A percentile compares a stretch with the other conserved stretches of the same genome.
Evolutionary conservation across 257 asterid species (phyloP).

Genomic region (Vinca minor): DNA sequence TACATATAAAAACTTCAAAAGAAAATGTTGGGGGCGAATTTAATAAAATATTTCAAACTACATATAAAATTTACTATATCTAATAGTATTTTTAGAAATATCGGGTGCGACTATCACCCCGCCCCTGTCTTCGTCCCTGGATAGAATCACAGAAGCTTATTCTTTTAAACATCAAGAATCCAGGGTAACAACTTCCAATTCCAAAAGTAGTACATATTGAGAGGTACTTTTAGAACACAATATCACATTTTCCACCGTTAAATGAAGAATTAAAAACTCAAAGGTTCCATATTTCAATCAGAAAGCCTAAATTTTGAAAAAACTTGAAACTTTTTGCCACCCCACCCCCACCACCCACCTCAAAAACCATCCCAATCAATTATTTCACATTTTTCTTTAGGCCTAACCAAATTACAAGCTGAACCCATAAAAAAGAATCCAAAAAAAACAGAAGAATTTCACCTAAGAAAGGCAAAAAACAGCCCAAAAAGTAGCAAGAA

Average conservation of each 20-base stretch:
- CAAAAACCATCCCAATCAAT: conserved; percentile 1
- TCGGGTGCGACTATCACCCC: too few species aligned
- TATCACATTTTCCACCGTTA: neutral
- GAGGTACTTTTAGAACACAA: conserved; percentile 12
- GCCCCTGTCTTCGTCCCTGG: too few species aligned
- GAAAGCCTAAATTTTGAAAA: conserved; percentile 3
- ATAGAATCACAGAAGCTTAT: conserved; percentile 4
- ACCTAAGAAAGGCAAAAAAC: neutral
- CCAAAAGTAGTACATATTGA: conserved; percentile 7
- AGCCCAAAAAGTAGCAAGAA: conserved; percentile 2
- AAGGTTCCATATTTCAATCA: neutral
- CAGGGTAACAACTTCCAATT: conserved; percentile 5
- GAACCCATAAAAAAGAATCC: neutral
- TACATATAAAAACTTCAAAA: too few species aligned
- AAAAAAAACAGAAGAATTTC: conserved; percentile 3
- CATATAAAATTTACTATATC: too few species aligned
- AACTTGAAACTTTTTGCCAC: neutral
- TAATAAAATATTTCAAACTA: too few species aligned
- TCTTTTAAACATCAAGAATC: conserved; percentile 16
- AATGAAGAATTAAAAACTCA: neutral
- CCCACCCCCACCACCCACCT: neutral
- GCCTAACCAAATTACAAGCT: neutral
- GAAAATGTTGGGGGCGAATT: too few species aligned
- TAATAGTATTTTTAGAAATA: too few species aligned
- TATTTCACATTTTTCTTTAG: neutral